Percentiles rank a stretch among this genome's conserved stretches.
phyloP scores from a whole-genome alignment of 1,284 basidiomycete genomes.

The Cystobasidium sp. region DNA sequence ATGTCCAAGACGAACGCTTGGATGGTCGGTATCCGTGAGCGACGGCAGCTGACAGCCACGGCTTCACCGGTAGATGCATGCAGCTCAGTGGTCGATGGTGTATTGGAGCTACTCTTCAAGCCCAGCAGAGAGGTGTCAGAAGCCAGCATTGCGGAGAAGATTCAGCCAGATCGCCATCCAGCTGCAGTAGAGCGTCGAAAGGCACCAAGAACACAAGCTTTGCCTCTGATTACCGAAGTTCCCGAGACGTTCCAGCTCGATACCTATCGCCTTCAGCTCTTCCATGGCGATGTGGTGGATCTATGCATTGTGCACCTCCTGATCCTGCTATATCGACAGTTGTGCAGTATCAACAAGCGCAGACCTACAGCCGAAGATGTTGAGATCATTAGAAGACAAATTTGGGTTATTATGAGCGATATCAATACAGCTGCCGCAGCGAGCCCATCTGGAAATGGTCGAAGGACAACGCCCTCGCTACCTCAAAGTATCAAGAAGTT shows the following conservation, averaged over 20 bases:
- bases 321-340: constrained; percentile 76
- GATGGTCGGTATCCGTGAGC: constrained; percentile 1
- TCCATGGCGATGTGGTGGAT: constrained; percentile 75
- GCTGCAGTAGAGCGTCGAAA: constrained; percentile 51
- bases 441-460: constrained; percentile 60
- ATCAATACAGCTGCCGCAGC: constrained; percentile 58
- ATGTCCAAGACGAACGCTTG: constrained; percentile 28
- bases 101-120: constrained; percentile 72
- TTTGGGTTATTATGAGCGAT: constrained; percentile 72
- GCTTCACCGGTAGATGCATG: background rate
- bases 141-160: background rate
- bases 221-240: constrained; percentile 61
- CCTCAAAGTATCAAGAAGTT: constrained; percentile 54
- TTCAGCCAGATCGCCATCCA: background rate
- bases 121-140: constrained; percentile 53
- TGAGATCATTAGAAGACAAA: constrained; percentile 70
- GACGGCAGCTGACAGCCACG: background rate
- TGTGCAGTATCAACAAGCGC: constrained; percentile 62
- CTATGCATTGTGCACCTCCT: constrained; percentile 77
- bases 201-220: constrained; percentile 49
- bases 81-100: constrained; percentile 61
- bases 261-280: constrained; percentile 69
- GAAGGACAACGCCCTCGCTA: constrained; percentile 21
- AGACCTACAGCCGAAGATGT: constrained; percentile 58
- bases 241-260: constrained; percentile 88